A percentile compares a stretch with the other conserved stretches of the same genome.
These are phyloP conservation scores for Aspergillus carbonarius DNA, from an alignment of 2,329 filamentous ascomycete genomes.

Conservation along the genomic window DNA sequence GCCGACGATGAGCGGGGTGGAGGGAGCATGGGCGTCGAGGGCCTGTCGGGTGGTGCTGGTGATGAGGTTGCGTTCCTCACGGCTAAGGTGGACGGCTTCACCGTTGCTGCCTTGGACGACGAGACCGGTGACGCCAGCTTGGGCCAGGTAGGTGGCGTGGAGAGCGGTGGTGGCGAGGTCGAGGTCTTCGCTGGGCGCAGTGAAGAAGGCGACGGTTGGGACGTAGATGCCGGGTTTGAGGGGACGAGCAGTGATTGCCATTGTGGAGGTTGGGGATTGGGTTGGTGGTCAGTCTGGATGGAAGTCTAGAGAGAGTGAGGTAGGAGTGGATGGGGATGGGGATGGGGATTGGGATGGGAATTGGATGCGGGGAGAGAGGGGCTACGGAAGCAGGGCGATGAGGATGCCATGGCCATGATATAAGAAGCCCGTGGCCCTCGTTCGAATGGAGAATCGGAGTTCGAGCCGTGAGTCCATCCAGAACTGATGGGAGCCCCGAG, in stretches of 20 bases:
- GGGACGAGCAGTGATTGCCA: conserved; percentile 25
- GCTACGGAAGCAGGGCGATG: background rate
- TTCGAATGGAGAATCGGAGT: background rate
- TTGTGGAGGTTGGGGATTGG: conserved; percentile 9
- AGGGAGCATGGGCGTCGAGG: conserved; percentile 62
- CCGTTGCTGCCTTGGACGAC: conserved; percentile 80
- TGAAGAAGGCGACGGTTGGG: conserved; percentile 73
- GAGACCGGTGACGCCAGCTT: conserved; percentile 69
- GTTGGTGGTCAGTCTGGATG: background rate
- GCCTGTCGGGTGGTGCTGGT: conserved; percentile 69
- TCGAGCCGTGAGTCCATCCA: background rate
- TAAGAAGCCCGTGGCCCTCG: background rate
- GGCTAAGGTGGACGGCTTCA: conserved; percentile 75
- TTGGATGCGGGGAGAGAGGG: conserved; percentile 1
- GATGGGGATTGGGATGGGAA: background rate
- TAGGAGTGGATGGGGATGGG: conserved; percentile 2
- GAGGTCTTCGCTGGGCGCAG: conserved; percentile 62
- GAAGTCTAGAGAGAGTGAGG: background rate
- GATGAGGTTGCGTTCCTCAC: conserved; percentile 67
- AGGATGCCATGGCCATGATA: background rate
- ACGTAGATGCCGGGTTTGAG: conserved; percentile 62
- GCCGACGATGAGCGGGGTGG: conserved; percentile 73
- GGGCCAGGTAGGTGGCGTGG: conserved; percentile 66
- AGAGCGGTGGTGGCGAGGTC: conserved; percentile 62
- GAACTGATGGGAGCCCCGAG: background rate